Percentiles rank a stretch among this genome's conserved stretches.
Evolutionary conservation across 345 rosid genomes (phyloP).

Genomic region (Eucalyptus microcorys): DNA sequence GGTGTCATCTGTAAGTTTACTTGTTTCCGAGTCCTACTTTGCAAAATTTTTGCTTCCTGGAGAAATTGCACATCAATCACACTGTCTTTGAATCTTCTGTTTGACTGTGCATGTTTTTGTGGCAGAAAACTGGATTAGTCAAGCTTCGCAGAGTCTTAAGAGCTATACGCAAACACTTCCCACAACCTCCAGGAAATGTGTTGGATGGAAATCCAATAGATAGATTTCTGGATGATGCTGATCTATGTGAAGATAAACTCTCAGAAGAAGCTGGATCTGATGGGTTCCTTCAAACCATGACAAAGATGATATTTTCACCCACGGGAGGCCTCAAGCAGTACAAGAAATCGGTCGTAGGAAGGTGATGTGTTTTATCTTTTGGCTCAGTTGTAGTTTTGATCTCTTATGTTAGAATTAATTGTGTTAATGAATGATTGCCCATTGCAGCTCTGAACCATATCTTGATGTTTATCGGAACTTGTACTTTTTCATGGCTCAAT

Average conservation of each 20-base stretch:
- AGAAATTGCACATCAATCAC: not conserved
- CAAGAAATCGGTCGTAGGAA: conserved; percentile 33
- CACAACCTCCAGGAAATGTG: conserved; percentile 85
- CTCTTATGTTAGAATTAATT: not conserved
- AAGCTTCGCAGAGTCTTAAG: conserved; percentile 95
- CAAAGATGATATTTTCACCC: conserved; percentile 46
- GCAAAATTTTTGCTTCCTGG: not conserved
- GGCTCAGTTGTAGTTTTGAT: not conserved
- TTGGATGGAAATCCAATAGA: conserved; percentile 71
- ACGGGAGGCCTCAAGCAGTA: conserved; percentile 54
- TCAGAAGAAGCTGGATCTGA: conserved; percentile 82
- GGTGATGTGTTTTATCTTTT: conserved; percentile 22
- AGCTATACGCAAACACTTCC: conserved; percentile 89
- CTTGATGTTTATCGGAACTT: conserved; percentile 75
- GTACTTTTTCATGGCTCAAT: conserved; percentile 76
- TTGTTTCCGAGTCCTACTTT: not conserved
- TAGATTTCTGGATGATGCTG: conserved; percentile 75
- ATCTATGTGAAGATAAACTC: conserved; percentile 76
- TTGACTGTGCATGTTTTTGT: conserved; percentile 1
- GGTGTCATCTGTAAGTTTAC: conserved; percentile 74
- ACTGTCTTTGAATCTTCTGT: not conserved
- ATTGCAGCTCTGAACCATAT: conserved; percentile 78
- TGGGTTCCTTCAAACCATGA: conserved; percentile 64
- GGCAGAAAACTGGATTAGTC: conserved; percentile 84
- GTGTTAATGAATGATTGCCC: conserved; percentile 2